Evolutionary conservation across 208 protist species (phyloP).

Genomic region (Polymyxa betae): DNA sequence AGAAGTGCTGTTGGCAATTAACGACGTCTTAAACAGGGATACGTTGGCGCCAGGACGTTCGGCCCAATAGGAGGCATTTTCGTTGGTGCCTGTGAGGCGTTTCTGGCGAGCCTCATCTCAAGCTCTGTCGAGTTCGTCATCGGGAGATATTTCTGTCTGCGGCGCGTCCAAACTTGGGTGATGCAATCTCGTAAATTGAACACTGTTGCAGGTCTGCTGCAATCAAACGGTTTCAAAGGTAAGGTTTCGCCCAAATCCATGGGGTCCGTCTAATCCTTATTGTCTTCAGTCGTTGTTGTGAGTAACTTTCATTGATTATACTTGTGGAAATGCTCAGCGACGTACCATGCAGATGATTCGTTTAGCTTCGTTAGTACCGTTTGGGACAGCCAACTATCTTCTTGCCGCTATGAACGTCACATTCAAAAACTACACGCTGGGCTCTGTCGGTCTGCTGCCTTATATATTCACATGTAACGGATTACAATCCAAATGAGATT

Average conservation of each 20-base stretch:
- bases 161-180: neutral
- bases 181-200: neutral
- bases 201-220: neutral
- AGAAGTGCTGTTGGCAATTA: neutral
- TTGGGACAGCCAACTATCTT: conserved; percentile 23
- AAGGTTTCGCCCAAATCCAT: neutral
- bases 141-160: neutral
- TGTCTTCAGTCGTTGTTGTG: neutral
- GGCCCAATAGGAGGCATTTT: neutral
- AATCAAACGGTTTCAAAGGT: neutral
- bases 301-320: neutral
- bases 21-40: conserved; percentile 8
- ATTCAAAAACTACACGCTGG: neutral
- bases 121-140: neutral
- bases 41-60: neutral
- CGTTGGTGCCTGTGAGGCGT: neutral
- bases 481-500: neutral
- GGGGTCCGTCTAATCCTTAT: neutral
- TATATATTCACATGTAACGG: neutral
- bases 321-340: neutral
- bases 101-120: neutral
- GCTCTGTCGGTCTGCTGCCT: neutral
- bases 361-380: conserved; percentile 13
- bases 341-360: neutral
- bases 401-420: neutral